Base-by-base conservation (phyloP, 305 asterid genomes). In the Solanum hybrid region DNA sequence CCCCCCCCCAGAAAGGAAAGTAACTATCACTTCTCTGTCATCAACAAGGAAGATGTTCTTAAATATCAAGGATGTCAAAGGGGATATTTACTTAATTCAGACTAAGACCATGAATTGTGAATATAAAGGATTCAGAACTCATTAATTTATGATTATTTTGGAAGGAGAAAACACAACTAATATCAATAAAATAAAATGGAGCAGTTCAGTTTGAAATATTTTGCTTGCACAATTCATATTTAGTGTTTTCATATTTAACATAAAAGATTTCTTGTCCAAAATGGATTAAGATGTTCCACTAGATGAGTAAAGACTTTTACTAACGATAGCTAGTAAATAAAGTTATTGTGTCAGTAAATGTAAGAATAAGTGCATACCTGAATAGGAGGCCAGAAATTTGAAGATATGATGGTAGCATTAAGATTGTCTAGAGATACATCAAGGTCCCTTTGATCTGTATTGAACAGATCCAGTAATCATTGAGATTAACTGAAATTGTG, bases 331-430 rank as follows among this genome's bases (percentile, higher is more conserved):
- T 84, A n/a, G 87, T 51, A 29, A 42, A 19, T 11, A 51, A 78
- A 42, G 56, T 81, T 29, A 27, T 81, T 40, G 15, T 81, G 5
- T 27, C 87, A 81, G 71, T 27, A 81, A 84, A 84, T 51, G 42
- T 34, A 19, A 84, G 87, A 84, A 51, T 76, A 45, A 69, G 32
- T 26, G 71, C 82, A 87, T 91, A 97, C 99, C 99, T 96, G 99
- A 94, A 97, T 97, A 84, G 99, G 95, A 91, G 99, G 99, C 99
- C 99, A 97, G 94, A 97, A 97, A 91, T 97, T 97, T 81, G 98
- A 93, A 4, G 99, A 97, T 90, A 97, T 93, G 87, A 97, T 96
- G 90, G 99, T 95, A 91, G 98, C 94, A 91, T 92, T 95, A 89
- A 97, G 93, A 92, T 91, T 92, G 81, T 94, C 95, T 75, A 96